phyloP scores from a whole-genome alignment of 2,329 filamentous ascomycete genomes.

The Colletotrichum liaoningense region DNA sequence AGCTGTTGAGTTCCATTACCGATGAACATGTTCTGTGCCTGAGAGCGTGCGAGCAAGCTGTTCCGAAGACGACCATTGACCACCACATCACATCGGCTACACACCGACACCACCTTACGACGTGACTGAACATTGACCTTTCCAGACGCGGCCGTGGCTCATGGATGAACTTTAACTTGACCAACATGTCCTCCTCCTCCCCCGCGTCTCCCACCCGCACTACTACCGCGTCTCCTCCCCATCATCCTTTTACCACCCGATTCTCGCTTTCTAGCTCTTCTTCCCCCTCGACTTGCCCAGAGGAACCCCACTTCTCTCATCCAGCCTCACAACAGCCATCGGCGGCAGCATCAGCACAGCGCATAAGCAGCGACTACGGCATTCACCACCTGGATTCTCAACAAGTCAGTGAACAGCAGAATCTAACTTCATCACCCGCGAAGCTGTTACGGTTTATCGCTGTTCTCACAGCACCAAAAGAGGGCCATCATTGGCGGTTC shows the following conservation, averaged over 20 bases:
- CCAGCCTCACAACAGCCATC: background rate
- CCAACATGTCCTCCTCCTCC: conserved; percentile 19
- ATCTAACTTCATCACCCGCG: background rate
- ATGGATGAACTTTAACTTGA: conserved; percentile 31
- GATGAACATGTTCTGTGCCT: background rate
- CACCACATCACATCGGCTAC: background rate
- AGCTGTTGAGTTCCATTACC: background rate
- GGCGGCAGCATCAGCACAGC: background rate
- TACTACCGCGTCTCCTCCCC: background rate
- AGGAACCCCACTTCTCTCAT: background rate
- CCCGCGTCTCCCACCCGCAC: conserved; percentile 15
- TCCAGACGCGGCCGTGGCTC: conserved; percentile 34
- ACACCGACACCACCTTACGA: conserved; percentile 1
- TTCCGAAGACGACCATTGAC: background rate
- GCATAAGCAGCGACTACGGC: background rate
- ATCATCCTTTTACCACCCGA: background rate
- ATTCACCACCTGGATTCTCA: background rate
- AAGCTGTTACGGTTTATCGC: background rate
- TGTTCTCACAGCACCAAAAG: background rate
- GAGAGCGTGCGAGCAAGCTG: background rate
- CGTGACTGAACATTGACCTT: conserved; percentile 32
- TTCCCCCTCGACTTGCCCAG: background rate
- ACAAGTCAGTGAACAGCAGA: background rate
- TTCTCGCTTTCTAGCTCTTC: background rate
- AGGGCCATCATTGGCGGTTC: background rate